Base-by-base conservation (phyloP, 345 rosid species). In the Gossypium anomalum region DNA sequence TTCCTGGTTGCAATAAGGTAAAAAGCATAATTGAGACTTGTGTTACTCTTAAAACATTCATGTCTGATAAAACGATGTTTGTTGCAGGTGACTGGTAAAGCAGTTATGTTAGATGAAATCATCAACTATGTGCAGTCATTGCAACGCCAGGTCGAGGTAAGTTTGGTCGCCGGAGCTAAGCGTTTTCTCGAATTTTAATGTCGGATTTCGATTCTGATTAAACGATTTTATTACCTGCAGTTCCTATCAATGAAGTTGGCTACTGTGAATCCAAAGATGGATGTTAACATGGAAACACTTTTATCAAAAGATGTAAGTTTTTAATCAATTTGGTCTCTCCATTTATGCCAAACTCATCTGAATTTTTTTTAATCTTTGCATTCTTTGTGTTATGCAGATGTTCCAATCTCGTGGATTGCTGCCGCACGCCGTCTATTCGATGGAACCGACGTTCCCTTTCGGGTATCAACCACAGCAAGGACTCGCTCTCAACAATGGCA, bases 61-160 rank as follows among this genome's bases (percentile, higher is more conserved):
- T 34, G 41, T 34, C 41, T 34, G 7, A 34, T 34, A 34, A 34
- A 34, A 34, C 41, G 7, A 53, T 55, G 45, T 58, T 61, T 60
- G 29, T 70, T 67, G 41, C 76, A 88, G 92, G 91, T 94, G 16
- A 81, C 89, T 8, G 90, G 98, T 59, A 94, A 94, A 81, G 98
- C 98, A 1, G 89, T 89, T 53, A 94, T 94, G 98, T 94, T 94
- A 41, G 98, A 94, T 81, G 98, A 94, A 59, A 94, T 94, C 74
- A 94, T 94, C 38, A 94, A 94, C 80, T 94, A 94, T 71, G 98
- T 94, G 34, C 98, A 94, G 89, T 94, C 98, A 27, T 80, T 94
- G 78, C 98, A 94, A 80, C 83, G 88, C 41, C 98, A 94, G 81
- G 98, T 94, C 2, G 97, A 94, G 98, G 98, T 94, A 87, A 45